A percentile compares a stretch with the other conserved stretches of the same genome.
Evolutionary conservation across 495 filamentous ascomycete species (phyloP).

Genomic region (Eremomyces bilateralis): DNA sequence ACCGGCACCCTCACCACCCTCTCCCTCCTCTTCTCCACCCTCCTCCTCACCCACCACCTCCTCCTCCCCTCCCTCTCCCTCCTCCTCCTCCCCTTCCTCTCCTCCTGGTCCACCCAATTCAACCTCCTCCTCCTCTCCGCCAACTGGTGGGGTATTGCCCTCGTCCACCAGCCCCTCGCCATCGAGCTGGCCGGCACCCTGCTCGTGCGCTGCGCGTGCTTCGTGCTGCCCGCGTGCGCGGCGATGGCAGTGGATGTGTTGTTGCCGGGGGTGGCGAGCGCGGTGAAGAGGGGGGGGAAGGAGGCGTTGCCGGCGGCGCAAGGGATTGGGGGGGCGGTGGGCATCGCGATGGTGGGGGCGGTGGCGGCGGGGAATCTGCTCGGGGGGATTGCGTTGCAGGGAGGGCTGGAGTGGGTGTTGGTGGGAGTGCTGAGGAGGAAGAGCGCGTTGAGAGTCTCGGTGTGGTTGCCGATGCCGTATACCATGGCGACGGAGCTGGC

Average conservation of each 20-base stretch:
- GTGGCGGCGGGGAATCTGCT: constrained; percentile 45
- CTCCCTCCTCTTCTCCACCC: background rate
- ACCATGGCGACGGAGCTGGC: constrained; percentile 30
- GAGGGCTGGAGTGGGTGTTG: constrained; percentile 26
- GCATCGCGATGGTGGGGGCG: constrained; percentile 19
- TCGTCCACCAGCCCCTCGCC: constrained; percentile 50
- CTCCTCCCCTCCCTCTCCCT: constrained; percentile 48
- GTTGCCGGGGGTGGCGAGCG: constrained; percentile 39
- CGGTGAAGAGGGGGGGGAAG: constrained; percentile 48
- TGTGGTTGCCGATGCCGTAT: constrained; percentile 39
- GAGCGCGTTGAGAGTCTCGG: constrained; percentile 35
- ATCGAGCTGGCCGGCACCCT: constrained; percentile 55
- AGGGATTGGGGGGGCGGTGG: constrained; percentile 10
- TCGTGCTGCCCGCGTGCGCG: constrained; percentile 45
- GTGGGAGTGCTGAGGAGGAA: no score
- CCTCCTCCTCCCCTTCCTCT: constrained; percentile 33
- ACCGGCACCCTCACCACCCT: background rate
- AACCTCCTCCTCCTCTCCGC: constrained; percentile 80
- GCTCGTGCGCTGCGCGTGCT: constrained; percentile 47
- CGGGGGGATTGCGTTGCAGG: constrained; percentile 24
- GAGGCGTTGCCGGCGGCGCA: constrained; percentile 40
- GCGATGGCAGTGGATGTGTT: constrained; percentile 55
- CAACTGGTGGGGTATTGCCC: constrained; percentile 69
- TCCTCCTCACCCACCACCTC: constrained; percentile 36
- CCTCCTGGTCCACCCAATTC: constrained; percentile 47